Base-by-base conservation (phyloP, 1,284 basidiomycete species). In the Cryptococcus floricola region DNA sequence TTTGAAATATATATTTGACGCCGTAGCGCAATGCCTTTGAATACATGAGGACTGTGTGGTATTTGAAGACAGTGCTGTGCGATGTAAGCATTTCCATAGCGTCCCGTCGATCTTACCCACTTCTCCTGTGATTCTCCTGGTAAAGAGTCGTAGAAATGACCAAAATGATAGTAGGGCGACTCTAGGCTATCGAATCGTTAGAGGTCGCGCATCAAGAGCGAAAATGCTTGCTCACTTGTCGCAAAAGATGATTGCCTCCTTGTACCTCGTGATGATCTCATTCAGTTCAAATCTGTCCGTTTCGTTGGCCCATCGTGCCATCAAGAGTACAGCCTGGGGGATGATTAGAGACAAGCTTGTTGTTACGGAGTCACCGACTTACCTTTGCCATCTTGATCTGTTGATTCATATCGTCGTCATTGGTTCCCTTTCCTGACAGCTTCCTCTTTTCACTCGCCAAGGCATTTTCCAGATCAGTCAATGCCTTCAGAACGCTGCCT, bases 1-100 rank as follows among this genome's bases (percentile, higher is more conserved):
- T 94, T 72, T 97, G 94, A 74, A 95, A 98, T 49, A 97, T 89
- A 75, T 89, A 98, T 80, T 98, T 98, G 46, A 93, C 92, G 12
- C 96, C 96, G 65, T 83, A 79, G 65, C 81, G 81, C 53, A 95
- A 85, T 0, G 93, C 89, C 61, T 83, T 85, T 5, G 83, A 80
- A 66, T 88, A 97, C 50, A 86, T 82, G 61, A 82, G 81, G 64
- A 77, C 80, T 84, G 68, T 83, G 52, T 69, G 61, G 62, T 62
- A 61, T 34, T 34, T 34, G 31, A 34, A 34, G 6, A 34, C 31
- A 34, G 31, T 34, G 31, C 31, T 34, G 10, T 10, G 7, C 10
- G 31, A 8, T 42, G 23, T 47, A 6, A 47, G 19, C 27, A 47
- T 10, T 34, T 34, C 31, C 10, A 34, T 10, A 34, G 31, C 31